Conservation (phyloP, 2,329 filamentous ascomycete species). For the Aspergillus carbonarius region DNA sequence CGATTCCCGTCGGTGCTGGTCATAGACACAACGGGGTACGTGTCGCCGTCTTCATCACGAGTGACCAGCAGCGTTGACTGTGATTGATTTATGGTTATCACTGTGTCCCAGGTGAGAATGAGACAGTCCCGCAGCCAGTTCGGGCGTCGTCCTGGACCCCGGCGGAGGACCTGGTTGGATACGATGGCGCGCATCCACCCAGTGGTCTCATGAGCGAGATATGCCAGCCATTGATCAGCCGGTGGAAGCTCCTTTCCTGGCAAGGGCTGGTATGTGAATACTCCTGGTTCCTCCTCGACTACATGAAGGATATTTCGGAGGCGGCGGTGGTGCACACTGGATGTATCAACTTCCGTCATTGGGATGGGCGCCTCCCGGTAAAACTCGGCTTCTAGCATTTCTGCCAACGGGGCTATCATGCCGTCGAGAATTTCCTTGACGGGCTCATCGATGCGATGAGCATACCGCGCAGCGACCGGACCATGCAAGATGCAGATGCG, state of each 20-base stretch:
- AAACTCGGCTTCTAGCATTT: not conserved
- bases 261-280: not conserved
- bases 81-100: not conserved
- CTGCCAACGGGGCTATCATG: not conserved
- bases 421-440: not conserved
- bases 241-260: not conserved
- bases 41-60: not conserved
- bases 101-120: not conserved
- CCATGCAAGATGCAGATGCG: constrained; percentile 3
- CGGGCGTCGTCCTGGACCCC: not conserved
- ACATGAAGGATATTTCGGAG: not conserved
- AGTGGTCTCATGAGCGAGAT: not conserved
- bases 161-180: not conserved
- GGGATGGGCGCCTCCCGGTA: not conserved
- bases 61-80: not conserved
- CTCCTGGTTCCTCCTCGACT: not conserved
- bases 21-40: not conserved
- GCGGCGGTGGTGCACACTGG: not conserved
- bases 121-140: not conserved
- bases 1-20: not conserved
- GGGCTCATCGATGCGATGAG: not conserved
- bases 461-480: not conserved
- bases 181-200: not conserved
- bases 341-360: not conserved
- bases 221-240: not conserved